phyloP scores from a whole-genome alignment of 2,329 filamentous ascomycete species.

The Ceratocystiopsis brevicomis region DNA sequence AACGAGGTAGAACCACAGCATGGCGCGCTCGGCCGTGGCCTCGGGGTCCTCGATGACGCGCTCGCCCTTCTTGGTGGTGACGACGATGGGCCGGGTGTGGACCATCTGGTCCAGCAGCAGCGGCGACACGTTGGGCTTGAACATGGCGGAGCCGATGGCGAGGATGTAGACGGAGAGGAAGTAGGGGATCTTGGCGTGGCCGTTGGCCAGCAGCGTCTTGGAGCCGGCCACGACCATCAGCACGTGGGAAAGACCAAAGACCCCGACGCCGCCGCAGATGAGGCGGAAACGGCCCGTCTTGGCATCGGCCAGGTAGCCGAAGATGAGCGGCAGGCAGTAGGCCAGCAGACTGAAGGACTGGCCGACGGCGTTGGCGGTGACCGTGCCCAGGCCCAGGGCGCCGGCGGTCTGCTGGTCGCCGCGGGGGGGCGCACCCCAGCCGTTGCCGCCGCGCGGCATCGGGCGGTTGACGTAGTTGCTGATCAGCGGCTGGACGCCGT shows the following conservation, averaged over 20 bases:
- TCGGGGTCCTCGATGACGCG: slow-evolving; percentile 53
- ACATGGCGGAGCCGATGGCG: slow-evolving; percentile 53
- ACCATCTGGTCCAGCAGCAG: slow-evolving; percentile 53
- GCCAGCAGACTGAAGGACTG: slow-evolving; percentile 38
- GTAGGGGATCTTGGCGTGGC: slow-evolving; percentile 29
- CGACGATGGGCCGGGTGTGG: slow-evolving; percentile 36
- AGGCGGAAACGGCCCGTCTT: slow-evolving; percentile 52
- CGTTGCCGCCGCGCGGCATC: slow-evolving; percentile 31
- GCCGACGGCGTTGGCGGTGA: slow-evolving; percentile 30
- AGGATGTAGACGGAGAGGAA: slow-evolving; percentile 40
- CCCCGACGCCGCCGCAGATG: slow-evolving; percentile 48
- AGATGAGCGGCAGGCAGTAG: slow-evolving; percentile 36
- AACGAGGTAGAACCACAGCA: slow-evolving; percentile 44
- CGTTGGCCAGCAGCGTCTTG: slow-evolving; percentile 23
- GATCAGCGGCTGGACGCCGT: slow-evolving; percentile 51
- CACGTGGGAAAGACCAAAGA: slow-evolving; percentile 49
- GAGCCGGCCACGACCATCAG: slow-evolving; percentile 44
- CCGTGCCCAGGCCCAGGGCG: slow-evolving; percentile 38
- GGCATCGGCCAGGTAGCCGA: slow-evolving; percentile 43
- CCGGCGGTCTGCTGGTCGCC: slow-evolving; percentile 31
- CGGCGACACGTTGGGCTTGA: slow-evolving; percentile 64
- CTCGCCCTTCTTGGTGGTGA: slow-evolving; percentile 34
- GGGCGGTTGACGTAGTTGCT: slow-evolving; percentile 43
- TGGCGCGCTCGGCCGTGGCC: slow-evolving; percentile 48
- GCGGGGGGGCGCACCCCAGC: slow-evolving; percentile 24